Conservation (phyloP, 2,329 filamentous ascomycete genomes). For the Stachybotrys chartarum region DNA sequence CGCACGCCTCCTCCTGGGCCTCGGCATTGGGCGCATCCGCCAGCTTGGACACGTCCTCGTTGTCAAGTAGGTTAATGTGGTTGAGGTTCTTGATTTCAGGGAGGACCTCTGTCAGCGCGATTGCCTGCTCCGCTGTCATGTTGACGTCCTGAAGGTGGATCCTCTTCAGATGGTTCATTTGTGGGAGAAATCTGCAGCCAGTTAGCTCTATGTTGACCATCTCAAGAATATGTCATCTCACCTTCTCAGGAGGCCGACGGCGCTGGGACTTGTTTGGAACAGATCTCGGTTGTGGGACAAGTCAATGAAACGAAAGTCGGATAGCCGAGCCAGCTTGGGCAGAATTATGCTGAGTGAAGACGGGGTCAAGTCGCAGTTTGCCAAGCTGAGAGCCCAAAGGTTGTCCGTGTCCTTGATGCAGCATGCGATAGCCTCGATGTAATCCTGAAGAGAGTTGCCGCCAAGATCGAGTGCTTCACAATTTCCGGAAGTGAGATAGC, state of each 20-base stretch:
- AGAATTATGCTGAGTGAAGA: conserved; percentile 67
- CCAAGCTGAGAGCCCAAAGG: conserved; percentile 77
- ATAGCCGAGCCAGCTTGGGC: conserved; percentile 62
- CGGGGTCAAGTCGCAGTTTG: conserved; percentile 74
- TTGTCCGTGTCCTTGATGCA: conserved; percentile 47
- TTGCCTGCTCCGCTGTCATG: conserved; percentile 80
- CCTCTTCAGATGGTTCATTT: conserved; percentile 69
- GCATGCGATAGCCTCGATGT: conserved; percentile 45
- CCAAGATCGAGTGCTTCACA: conserved; percentile 88
- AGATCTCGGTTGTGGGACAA: conserved; percentile 82
- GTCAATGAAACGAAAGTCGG: conserved; percentile 80
- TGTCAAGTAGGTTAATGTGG: conserved; percentile 82
- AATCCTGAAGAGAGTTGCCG: conserved; percentile 64
- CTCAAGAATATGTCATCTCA: conserved; percentile 27
- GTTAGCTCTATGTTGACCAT: not conserved
- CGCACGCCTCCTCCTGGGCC: conserved; percentile 86
- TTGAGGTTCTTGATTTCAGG: conserved; percentile 76
- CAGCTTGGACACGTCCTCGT: conserved; percentile 62
- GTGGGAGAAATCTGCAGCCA: conserved; percentile 61
- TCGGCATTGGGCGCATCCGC: conserved; percentile 71
- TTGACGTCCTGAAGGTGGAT: conserved; percentile 82
- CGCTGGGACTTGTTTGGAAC: conserved; percentile 67
- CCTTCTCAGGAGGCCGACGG: conserved; percentile 67
- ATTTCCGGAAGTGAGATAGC: conserved; percentile 66
- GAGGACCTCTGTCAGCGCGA: conserved; percentile 82